Base-by-base conservation (phyloP, 1,139 yeast species). In the Nakaseomyces delphensis region DNA sequence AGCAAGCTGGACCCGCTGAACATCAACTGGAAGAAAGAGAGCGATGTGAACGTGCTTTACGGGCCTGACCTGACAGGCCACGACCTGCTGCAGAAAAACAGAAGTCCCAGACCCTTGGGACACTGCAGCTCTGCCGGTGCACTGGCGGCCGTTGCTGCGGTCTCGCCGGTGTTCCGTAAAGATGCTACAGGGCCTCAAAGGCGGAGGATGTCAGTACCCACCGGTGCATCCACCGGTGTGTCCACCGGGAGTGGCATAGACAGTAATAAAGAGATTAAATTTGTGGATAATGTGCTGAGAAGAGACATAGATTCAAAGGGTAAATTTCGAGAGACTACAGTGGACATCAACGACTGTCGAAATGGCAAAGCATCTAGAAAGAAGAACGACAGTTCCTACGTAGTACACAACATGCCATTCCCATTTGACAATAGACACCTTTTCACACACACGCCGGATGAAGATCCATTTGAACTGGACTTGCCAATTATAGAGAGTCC, bases 1-100 rank as follows among this genome's bases (percentile, higher is more conserved):
- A 15, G 28, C 20, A 46, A 43, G 38, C 39, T 47, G 20, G 49
- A 53, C 31, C 56, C 57, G 16, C 41, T 51, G 8, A 41, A 45
- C n/a, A 45, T 53, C 38, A 51, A 53, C 45, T 53, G 57, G 57
- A 47, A 53, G 42, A 53, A 53, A 39, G 57, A 52, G 31, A 50
- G 43, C 13, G 57, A 53, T 36, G 45, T 51, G 35, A 51, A 55
- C 2, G 54, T 51, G 35, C 44, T 53, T 15, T 53, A 53, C 33
- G 57, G 57, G 36, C 57, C 57, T 16, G 51, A 52, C 37, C 43
- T 53, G 38, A 43, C 51, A 5, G 37, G 37, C 8, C 14, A 33
- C 27, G 37, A 20, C 18, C 18, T 44, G 46, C 19, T 18, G 27
- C n/a, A n/a, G n/a, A n/a, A n/a, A n/a, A n/a, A n/a, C n/a, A n/a